These are phyloP conservation scores for Codiaeum variegatum DNA, from an alignment of 441 rosid species.

Conservation along the genomic window DNA sequence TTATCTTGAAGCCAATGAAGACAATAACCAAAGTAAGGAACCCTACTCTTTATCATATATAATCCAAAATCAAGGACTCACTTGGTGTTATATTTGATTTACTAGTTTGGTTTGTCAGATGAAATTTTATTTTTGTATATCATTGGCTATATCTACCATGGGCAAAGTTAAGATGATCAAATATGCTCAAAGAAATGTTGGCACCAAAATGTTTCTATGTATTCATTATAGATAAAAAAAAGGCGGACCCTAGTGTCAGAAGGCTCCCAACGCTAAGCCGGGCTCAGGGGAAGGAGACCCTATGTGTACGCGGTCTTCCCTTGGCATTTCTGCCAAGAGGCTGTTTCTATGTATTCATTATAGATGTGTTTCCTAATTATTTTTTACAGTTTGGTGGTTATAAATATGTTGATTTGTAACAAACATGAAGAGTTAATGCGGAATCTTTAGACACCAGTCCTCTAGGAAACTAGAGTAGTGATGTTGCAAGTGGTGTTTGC, in stretches of 20 bases:
- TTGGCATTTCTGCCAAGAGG: too few species aligned
- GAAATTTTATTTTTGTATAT: background rate
- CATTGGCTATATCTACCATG: background rate
- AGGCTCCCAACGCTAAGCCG: too few species aligned
- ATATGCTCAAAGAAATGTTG: background rate
- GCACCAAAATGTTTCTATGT: background rate
- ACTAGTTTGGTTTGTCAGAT: background rate
- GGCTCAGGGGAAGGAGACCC: too few species aligned
- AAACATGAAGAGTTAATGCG: background rate
- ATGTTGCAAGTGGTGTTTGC: background rate
- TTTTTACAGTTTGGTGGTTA: background rate
- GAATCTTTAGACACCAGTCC: background rate
- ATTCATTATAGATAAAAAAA: too few species aligned
- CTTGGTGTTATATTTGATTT: conserved; percentile 1
- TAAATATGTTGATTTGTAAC: background rate
- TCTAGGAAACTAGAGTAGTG: background rate
- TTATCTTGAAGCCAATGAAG: conserved; percentile 43
- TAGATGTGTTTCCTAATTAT: background rate
- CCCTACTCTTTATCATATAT: conserved; percentile 1
- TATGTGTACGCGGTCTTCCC: too few species aligned
- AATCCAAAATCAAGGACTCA: background rate
- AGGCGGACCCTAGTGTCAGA: too few species aligned
- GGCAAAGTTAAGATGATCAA: background rate
- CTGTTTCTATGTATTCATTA: too few species aligned
- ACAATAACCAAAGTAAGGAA: conserved; percentile 29